These are phyloP conservation scores for Chenopodium album DNA, from an alignment of 148 eudicot genomes.

Conservation along the genomic window DNA sequence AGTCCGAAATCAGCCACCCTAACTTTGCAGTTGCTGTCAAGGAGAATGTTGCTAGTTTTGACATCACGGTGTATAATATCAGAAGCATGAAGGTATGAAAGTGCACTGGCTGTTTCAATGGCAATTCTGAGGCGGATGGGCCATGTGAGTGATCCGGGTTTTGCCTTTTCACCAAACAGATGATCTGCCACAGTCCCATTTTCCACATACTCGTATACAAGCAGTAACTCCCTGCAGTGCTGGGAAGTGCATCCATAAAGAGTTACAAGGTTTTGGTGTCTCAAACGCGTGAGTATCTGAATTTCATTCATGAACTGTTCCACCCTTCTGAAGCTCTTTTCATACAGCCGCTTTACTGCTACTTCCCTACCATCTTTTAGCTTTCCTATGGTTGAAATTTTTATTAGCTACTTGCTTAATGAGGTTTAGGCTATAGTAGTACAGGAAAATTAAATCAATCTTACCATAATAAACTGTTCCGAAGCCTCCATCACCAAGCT, in stretches of 20 bases:
- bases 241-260: constrained; percentile 71
- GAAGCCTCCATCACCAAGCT: constrained; percentile 77
- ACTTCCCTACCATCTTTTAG: constrained; percentile 71
- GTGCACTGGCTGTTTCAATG: constrained; percentile 57
- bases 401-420: neutral
- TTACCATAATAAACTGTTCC: constrained; percentile 67
- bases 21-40: constrained; percentile 50
- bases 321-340: constrained; percentile 56
- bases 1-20: constrained; percentile 81
- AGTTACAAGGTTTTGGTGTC: constrained; percentile 62
- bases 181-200: constrained; percentile 83
- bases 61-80: constrained; percentile 75
- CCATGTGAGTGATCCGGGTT: constrained; percentile 45
- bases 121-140: constrained; percentile 59
- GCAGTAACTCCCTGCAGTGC: constrained; percentile 55
- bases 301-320: constrained; percentile 74
- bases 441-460: neutral
- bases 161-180: constrained; percentile 49
- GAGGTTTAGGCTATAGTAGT: neutral
- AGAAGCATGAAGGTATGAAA: constrained; percentile 64
- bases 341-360: constrained; percentile 70
- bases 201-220: constrained; percentile 66
- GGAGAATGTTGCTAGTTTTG: constrained; percentile 63
- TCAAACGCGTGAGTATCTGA: constrained; percentile 50
- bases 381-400: constrained; percentile 40